Conservation (phyloP, 345 rosid species). For the Pugionium dolabratum region DNA sequence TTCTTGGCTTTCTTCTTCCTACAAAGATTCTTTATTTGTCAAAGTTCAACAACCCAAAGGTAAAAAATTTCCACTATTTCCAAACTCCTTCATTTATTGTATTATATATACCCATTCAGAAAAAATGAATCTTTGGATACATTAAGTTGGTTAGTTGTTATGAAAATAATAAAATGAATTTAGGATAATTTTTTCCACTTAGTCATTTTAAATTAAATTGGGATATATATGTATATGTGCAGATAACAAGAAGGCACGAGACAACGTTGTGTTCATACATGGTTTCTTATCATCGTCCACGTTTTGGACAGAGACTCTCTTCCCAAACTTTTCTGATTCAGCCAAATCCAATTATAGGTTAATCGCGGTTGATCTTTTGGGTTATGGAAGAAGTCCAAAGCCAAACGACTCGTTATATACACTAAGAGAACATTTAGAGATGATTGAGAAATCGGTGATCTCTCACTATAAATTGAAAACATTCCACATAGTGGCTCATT, state of each 20-base stretch:
- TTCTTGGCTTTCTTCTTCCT: constrained; percentile 61
- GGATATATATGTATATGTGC: constrained; percentile 14
- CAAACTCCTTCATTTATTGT: neutral
- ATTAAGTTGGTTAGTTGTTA: neutral
- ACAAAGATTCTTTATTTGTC: constrained; percentile 64
- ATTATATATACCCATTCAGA: neutral
- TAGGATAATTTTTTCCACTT: too few species aligned
- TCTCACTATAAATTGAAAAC: constrained; percentile 62
- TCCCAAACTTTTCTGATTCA: constrained; percentile 73
- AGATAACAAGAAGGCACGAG: constrained; percentile 50
- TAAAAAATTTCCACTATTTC: constrained; percentile 19
- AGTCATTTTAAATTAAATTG: neutral
- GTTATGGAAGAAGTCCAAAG: constrained; percentile 94
- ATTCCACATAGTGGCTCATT: constrained; percentile 95
- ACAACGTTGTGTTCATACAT: constrained; percentile 84
- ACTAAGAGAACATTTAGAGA: constrained; percentile 77
- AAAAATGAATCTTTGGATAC: neutral
- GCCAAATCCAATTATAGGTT: constrained; percentile 68
- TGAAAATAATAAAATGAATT: constrained; percentile 1
- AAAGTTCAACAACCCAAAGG: constrained; percentile 65
- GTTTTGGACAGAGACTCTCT: constrained; percentile 92
- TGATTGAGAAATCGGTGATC: constrained; percentile 78
- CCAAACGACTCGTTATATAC: constrained; percentile 94
- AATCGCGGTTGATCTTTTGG: constrained; percentile 80
- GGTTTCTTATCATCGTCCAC: constrained; percentile 94